Base-by-base conservation (phyloP, 2,329 filamentous ascomycete species). In the Ilyonectria sp. region DNA sequence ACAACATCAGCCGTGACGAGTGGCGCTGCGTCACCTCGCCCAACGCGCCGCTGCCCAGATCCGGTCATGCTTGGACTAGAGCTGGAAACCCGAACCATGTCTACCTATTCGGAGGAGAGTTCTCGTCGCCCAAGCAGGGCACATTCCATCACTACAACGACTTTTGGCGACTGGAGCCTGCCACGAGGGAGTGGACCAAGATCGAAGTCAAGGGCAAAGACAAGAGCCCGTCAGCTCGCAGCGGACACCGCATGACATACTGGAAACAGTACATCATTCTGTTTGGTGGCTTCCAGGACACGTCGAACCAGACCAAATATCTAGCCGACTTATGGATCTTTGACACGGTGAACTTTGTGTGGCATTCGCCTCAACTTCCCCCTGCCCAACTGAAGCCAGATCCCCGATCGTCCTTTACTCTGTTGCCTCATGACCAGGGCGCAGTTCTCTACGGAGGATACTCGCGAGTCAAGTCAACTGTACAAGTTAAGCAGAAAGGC, bases 131-230 rank as follows among this genome's bases (percentile, higher is more conserved):
- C 2, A 98, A 98, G 79, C 96, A 98, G 82, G 96, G 96, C 4
- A 98, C 95, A 0, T 99, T 99, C 77, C 98, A 99, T 80, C 96
- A 99, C 82, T 99, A 99, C 84, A 97, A 97, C 77, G 96, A 98
- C 82, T 98, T 99, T 80, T 99, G 96, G 95, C 88, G 92, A 56
- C 87, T 98, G 49, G 95, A 98, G 77, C 93, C 95, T 0, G 88
- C 87, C 9, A 91, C 89, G 8, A 88, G 94, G 75, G 96, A 99
- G 83, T 99, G 96, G 96, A 93, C 90, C 63, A 92, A 95, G 68
- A 86, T 99, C 37, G 96, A 99, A 80, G 87, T 86, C 74, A 89
- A 89, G 83, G 93, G 93, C 65, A 89, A 90, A 83, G 93, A 93
- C 63, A 93, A 93, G 80, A 87, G 88, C 40, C 95, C 95, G 44